Evolutionary conservation across 371 early-diverging fungal species (phyloP).

Genomic region (Mortierella sp.): DNA sequence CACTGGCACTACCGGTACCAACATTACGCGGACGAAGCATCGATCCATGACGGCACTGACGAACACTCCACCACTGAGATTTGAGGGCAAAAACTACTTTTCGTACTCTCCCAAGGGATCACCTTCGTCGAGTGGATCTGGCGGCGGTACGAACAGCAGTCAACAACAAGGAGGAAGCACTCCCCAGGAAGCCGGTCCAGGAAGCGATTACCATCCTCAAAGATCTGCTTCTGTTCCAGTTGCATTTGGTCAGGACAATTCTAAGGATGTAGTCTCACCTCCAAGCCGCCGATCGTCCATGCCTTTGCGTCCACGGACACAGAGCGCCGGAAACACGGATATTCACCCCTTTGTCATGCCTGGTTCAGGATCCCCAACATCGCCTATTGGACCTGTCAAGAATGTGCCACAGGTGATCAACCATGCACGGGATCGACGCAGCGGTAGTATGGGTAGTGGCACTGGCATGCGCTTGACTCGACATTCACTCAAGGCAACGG

Average conservation of each 20-base stretch:
- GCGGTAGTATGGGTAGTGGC: slow-evolving; percentile 41
- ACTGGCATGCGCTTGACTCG: slow-evolving; percentile 45
- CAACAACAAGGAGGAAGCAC: slow-evolving; percentile 23
- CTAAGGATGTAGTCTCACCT: slow-evolving; percentile 18
- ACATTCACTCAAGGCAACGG: slow-evolving; percentile 50
- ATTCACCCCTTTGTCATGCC: slow-evolving; percentile 50
- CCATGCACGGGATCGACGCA: slow-evolving; percentile 41
- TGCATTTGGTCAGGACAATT: slow-evolving; percentile 37
- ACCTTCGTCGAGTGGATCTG: slow-evolving; percentile 38
- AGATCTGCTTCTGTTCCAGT: slow-evolving; percentile 51
- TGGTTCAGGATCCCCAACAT: slow-evolving; percentile 26
- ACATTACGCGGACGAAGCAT: slow-evolving; percentile 42
- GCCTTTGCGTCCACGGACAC: slow-evolving; percentile 52
- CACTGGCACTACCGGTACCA: slow-evolving; percentile 1
- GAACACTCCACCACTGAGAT: slow-evolving; percentile 43
- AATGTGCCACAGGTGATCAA: slow-evolving; percentile 21
- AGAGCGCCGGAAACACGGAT: slow-evolving; percentile 39
- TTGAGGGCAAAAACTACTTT: slow-evolving; percentile 51
- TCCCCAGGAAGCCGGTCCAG: slow-evolving; percentile 32
- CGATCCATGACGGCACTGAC: slow-evolving; percentile 44
- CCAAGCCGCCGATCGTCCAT: slow-evolving; percentile 36
- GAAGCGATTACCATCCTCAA: slow-evolving; percentile 37
- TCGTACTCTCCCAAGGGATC: slow-evolving; percentile 49
- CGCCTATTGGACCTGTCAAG: slow-evolving; percentile 30
- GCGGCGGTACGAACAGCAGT: slow-evolving; percentile 10